phyloP scores from a whole-genome alignment of 208 protist genomes.

The Trypanosoma melophagium region DNA sequence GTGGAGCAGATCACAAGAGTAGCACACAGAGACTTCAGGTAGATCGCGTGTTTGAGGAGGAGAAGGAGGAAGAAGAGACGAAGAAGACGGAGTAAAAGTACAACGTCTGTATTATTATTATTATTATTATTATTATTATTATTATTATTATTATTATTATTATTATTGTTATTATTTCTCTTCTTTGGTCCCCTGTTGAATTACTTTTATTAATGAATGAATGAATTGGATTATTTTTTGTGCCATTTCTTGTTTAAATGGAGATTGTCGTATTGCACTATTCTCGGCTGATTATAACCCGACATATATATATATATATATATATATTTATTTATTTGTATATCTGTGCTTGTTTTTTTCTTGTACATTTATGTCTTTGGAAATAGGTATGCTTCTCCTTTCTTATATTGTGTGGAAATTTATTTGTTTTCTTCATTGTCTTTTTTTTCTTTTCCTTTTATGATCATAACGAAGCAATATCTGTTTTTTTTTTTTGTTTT shows the following conservation, averaged over 20 bases:
- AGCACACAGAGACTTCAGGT: conserved; percentile 50
- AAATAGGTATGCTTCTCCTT: conserved; percentile 10
- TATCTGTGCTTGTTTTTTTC: not conserved
- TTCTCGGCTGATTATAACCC: too few relatives aligned
- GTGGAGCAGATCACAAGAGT: conserved; percentile 78
- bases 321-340: not conserved
- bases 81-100: too few relatives aligned
- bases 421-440: conserved; percentile 7
- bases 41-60: conserved; percentile 50
- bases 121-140: too few relatives aligned
- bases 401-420: not conserved
- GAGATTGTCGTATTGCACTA: not conserved
- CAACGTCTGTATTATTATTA: too few relatives aligned
- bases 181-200: too few relatives aligned
- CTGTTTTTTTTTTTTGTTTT: not conserved
- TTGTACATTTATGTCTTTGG: not conserved
- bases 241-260: conserved; percentile 5
- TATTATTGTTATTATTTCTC: too few relatives aligned
- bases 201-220: too few relatives aligned
- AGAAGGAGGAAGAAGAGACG: not conserved
- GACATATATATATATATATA: too few relatives aligned
- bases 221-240: too few relatives aligned
- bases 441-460: conserved; percentile 10
- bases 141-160: too few relatives aligned
- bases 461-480: not conserved